A percentile compares a stretch with the other conserved stretches of the same genome.
These are phyloP conservation scores for Tetracladium setigerum DNA, from an alignment of 495 filamentous ascomycete genomes.

Conservation along the genomic window DNA sequence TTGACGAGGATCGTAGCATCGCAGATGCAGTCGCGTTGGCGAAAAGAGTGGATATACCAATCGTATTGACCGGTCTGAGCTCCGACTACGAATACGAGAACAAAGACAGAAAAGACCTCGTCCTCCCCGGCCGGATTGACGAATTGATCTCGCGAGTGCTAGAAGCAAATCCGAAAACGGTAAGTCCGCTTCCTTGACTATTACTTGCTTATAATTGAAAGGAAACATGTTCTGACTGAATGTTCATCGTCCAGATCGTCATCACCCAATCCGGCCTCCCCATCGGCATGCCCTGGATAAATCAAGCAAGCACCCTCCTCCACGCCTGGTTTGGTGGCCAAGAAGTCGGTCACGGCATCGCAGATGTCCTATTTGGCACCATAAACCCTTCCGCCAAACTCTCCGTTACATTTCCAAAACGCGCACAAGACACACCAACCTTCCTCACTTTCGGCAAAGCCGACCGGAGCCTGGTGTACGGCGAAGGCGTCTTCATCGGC, in stretches of 20 bases:
- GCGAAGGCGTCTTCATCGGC: slow-evolving; percentile 59
- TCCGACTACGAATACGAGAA: slow-evolving; percentile 40
- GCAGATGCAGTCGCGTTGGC: slow-evolving; percentile 42
- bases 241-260: no score
- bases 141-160: slow-evolving; percentile 48
- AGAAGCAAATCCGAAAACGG: slow-evolving; percentile 45
- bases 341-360: slow-evolving; percentile 54
- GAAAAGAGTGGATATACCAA: slow-evolving; percentile 43
- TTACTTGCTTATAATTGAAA: no score
- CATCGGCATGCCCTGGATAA: slow-evolving; percentile 45
- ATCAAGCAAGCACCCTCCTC: slow-evolving; percentile 51
- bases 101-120: slow-evolving; percentile 30
- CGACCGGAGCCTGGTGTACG: slow-evolving; percentile 50
- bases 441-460: slow-evolving; percentile 71
- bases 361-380: slow-evolving; percentile 54
- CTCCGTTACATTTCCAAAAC: slow-evolving; percentile 57
- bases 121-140: slow-evolving; percentile 41
- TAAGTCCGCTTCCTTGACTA: no score
- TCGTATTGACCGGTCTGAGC: slow-evolving; percentile 55
- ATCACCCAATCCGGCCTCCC: slow-evolving; percentile 49
- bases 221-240: no score
- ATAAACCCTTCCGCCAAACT: slow-evolving; percentile 59
- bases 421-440: slow-evolving; percentile 60
- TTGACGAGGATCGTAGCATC: slow-evolving; percentile 38
- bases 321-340: slow-evolving; percentile 59